These are phyloP conservation scores for Phialophora tarda DNA, from an alignment of 2,329 filamentous ascomycete genomes.

Conservation along the genomic window DNA sequence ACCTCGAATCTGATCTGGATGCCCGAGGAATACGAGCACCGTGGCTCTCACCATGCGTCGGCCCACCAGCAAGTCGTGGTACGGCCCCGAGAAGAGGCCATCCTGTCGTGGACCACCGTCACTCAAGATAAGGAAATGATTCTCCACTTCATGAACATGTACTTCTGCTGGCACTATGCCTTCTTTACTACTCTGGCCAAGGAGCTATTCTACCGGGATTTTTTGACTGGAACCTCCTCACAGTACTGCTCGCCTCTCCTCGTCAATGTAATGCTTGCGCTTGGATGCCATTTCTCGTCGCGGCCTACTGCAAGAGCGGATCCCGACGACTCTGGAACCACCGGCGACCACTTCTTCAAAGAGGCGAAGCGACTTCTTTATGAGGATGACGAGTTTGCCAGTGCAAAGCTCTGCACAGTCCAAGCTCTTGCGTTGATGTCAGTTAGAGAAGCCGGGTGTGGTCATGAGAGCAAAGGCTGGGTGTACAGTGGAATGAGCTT, in stretches of 20 bases:
- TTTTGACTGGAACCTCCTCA: slow-evolving; percentile 70
- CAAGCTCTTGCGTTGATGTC: slow-evolving; percentile 96
- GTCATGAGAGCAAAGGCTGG: slow-evolving; percentile 93
- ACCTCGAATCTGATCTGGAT: slow-evolving; percentile 92
- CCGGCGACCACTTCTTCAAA: slow-evolving; percentile 93
- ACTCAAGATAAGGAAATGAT: slow-evolving; percentile 80
- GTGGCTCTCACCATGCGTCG: slow-evolving; percentile 20
- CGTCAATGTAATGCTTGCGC: slow-evolving; percentile 90
- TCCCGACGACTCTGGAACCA: slow-evolving; percentile 77
- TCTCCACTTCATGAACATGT: slow-evolving; percentile 91
- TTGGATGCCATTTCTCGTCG: slow-evolving; percentile 92
- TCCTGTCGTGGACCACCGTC: slow-evolving; percentile 86
- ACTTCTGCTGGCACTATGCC: slow-evolving; percentile 97
- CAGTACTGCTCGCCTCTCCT: slow-evolving; percentile 86
- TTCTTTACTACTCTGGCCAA: slow-evolving; percentile 93
- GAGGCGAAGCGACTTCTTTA: slow-evolving; percentile 89
- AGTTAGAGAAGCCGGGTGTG: slow-evolving; percentile 92
- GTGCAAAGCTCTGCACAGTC: slow-evolving; percentile 83
- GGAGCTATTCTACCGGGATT: slow-evolving; percentile 84
- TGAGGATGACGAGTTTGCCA: slow-evolving; percentile 91
- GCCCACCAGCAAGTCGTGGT: slow-evolving; percentile 45
- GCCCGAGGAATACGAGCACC: slow-evolving; percentile 56
- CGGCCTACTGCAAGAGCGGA: slow-evolving; percentile 73
- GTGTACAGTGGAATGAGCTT: slow-evolving; percentile 99
- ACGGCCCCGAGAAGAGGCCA: slow-evolving; percentile 66